Base-by-base conservation (phyloP, 2,329 filamentous ascomycete species). In the Thyridium curvatum region DNA sequence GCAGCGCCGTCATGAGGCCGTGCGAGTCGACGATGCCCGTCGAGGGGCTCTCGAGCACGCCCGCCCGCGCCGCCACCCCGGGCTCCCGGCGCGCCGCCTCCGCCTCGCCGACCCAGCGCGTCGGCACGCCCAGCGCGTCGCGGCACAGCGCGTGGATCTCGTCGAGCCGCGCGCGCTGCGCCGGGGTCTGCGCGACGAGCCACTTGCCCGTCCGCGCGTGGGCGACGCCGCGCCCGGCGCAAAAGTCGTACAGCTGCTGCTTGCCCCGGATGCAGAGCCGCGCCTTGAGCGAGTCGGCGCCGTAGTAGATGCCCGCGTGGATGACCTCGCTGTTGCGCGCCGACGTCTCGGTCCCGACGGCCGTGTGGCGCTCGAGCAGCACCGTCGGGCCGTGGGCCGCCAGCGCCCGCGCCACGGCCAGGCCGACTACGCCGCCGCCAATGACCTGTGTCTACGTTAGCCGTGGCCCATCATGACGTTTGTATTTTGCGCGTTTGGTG, bases 311-410 rank as follows among this genome's bases (percentile, higher is more conserved):
- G 12, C 93, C 93, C 1, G 87, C 93, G 60, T 98, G 93, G 51
- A 98, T 94, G 40, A 97, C 91, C 74, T 97, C 90, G 55, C 85
- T 91, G 67, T 95, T 96, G 49, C 90, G 82, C 47, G 84, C 86
- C 46, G 84, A 90, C 1, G 89, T 95, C 66, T 96, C 90, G 18
- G 80, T 91, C 36, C 90, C 90, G 18, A 86, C 72, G 37, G 74
- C 71, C 16, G 70, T 62, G 67, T 95, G 86, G 18, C 85, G 79
- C 62, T 96, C 90, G 2, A 96, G 78, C 39, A 95, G 69, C 12
- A 95, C 71, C 0, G 86, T 91, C 3, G 77, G 78, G 6, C 73
- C 71, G 15, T 71, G 49, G 38, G 78, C 75, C 39, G 88, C 79
- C 17, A 95, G 73, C 46, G 82, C 73, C 4, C 84, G 76, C 5